Base-by-base conservation (phyloP, 1,139 yeast genomes). In the Barnettozyma hawaiiensis region DNA sequence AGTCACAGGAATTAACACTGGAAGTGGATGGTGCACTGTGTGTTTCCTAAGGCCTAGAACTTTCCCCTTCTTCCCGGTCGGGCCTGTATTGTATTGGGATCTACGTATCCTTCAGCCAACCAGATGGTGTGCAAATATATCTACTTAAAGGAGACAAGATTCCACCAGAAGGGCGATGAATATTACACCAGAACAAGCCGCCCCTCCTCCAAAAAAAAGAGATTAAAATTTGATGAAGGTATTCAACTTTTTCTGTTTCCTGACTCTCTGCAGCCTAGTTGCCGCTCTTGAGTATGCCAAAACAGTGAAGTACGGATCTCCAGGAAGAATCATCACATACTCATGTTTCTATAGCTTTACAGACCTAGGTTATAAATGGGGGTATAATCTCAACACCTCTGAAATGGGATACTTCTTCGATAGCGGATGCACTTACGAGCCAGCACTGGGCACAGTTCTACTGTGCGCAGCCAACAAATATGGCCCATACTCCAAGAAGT, bases 341-440 rank as follows among this genome's bases (percentile, higher is more conserved):
- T 18, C 41, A 2, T 11, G 32, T 12, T 33, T 26, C 24, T 33
- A 39, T 12, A 7, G n/a, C 5, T 27, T 39, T 10, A 20, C 35
- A 1, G 43, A 35, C 4, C n/a, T 36, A 5, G 34, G 21, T 0
- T 31, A 28, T 14, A 26, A 3, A n/a, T 39, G 36, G 28, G 45
- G 42, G 15, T 36, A 24, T 11, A 23, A 36, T 7, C 4, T 37
- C 5, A 40, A 28, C 7, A 11, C 29, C 7, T 14, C 34, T n/a
- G n/a, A 12, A 4, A 8, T 12, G 14, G 27, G 26, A 4, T 11
- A 19, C 23, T 37, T 31, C 38, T 49, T 39, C 27, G 41, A 31
- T 19, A 10, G 35, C 8, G 16, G 37, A 10, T 50, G 54, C 31
- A 32, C 40, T 29, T 51, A 51, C 38, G 45, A 47, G 8, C 54